phyloP scores from a whole-genome alignment of 2,329 filamentous ascomycete genomes.

The Tolypocladium guangdongense region DNA sequence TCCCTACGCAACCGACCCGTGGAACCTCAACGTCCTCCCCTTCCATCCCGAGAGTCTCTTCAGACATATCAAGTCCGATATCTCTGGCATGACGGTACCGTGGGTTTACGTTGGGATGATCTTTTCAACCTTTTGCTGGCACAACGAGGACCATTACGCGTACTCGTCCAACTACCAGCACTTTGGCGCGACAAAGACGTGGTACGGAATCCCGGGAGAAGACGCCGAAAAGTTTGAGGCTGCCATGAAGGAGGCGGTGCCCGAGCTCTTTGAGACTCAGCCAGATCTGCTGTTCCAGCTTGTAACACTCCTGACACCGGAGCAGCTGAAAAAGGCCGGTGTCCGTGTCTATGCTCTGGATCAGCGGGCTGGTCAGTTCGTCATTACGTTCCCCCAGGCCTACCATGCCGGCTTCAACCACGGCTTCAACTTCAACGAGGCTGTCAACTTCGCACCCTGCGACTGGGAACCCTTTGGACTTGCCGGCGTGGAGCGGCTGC shows the following conservation, averaged over 20 bases:
- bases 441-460: slow-evolving; percentile 89
- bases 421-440: slow-evolving; percentile 97
- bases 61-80: slow-evolving; percentile 93
- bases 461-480: slow-evolving; percentile 95
- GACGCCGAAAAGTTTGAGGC: slow-evolving; percentile 92
- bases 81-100: slow-evolving; percentile 97
- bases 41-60: slow-evolving; percentile 88
- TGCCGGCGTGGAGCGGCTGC: slow-evolving; percentile 73
- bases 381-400: slow-evolving; percentile 92
- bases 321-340: slow-evolving; percentile 84
- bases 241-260: slow-evolving; percentile 90
- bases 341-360: slow-evolving; percentile 93
- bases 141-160: slow-evolving; percentile 95
- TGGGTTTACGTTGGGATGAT: slow-evolving; percentile 99
- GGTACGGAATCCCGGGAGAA: slow-evolving; percentile 93
- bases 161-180: slow-evolving; percentile 99
- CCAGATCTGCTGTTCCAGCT: slow-evolving; percentile 93
- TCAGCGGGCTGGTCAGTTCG: slow-evolving; percentile 88
- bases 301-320: slow-evolving; percentile 89
- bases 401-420: slow-evolving; percentile 99
- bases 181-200: slow-evolving; percentile 95
- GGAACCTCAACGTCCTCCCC: slow-evolving; percentile 91
- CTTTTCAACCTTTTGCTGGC: slow-evolving; percentile 99
- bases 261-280: slow-evolving; percentile 92
- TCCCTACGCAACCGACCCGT: slow-evolving; percentile 78